These are phyloP conservation scores for Urtica urens DNA, from an alignment of 306 rosid genomes.

Conservation along the genomic window DNA sequence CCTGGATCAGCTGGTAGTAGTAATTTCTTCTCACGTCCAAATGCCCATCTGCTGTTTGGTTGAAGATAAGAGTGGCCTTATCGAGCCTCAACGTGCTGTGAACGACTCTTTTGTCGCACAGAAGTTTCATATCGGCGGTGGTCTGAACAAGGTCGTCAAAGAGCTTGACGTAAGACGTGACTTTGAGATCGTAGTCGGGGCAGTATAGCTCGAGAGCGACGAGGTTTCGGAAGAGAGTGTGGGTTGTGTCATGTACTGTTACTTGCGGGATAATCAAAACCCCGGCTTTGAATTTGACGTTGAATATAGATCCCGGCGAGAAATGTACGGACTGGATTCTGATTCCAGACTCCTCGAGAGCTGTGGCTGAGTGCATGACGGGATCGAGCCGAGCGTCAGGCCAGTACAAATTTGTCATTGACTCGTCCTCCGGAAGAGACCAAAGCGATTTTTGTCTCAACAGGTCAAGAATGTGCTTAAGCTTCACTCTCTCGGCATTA, in stretches of 20 bases:
- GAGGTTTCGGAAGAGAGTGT: not conserved
- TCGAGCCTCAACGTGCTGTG: constrained; percentile 1
- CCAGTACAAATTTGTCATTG: not conserved
- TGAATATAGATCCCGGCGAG: not conserved
- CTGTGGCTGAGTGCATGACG: not conserved
- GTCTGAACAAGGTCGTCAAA: constrained; percentile 12
- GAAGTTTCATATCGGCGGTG: not conserved
- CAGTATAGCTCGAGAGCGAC: constrained; percentile 10
- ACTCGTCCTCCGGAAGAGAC: not conserved
- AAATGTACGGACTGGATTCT: too few relatives aligned
- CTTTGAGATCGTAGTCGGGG: not conserved
- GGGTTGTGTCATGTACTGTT: constrained; percentile 13
- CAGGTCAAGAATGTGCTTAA: constrained; percentile 13
- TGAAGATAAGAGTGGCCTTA: constrained; percentile 7
- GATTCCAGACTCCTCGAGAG: constrained; percentile 4
- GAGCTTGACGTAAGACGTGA: constrained; percentile 14
- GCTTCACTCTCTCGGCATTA: not conserved
- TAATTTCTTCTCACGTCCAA: not conserved
- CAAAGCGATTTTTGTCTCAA: not conserved
- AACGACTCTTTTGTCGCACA: not conserved
- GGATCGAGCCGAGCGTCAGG: not conserved
- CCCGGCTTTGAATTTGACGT: constrained; percentile 4
- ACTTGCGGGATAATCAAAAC: not conserved
- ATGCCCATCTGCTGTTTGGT: constrained; percentile 5
- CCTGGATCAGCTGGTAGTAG: not conserved